Base-by-base conservation (phyloP, 2,329 filamentous ascomycete genomes). In the Penicillium olsonii region DNA sequence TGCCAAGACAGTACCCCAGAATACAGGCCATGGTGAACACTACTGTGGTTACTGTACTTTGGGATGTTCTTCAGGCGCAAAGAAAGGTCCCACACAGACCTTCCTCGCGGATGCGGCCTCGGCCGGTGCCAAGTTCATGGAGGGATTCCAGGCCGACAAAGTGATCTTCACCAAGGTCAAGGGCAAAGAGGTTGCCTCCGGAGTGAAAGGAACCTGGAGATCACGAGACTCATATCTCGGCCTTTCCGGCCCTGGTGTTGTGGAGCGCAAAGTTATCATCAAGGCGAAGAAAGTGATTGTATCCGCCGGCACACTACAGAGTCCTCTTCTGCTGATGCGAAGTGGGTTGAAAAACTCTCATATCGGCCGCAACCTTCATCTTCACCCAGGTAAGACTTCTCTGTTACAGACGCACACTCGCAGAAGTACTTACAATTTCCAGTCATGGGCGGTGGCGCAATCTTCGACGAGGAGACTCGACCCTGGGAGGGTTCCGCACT, bases 281-380 rank as follows among this genome's bases (percentile, higher is more conserved):
- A 88, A 82, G 61, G 90, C 91, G 1, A 90, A 88, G 69, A 87
- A 85, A 62, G 87, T 95, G 10, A 82, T 96, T 39, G 71, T 95
- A n/a, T 84, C 89, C 0, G 82, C 82, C 19, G 92, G 92, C 4
- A 83, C 87, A 1, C 73, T 96, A 46, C 84, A 88, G 63, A 91
- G 84, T 37, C 92, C 92, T 0, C 68, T 92, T 1, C 67, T 96
- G 2, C 76, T 97, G 37, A 75, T 85, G 56, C 86, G 87, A 42
- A 95, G 90, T 52, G 90, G 90, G 2, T 69, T 96, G 42, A 85
- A 81, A 75, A 96, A 95, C 66, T 78, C 79, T 4, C 85, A 96
- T 48, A 87, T 96, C 54, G 92, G 92, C 20, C 81, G 79, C 7
- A 89, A 96, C 61, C 81, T 96, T 3, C 79, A 94, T 61, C 70